Evolutionary conservation across 106 monocot species (phyloP), one percentile per base, ranked within the genome.

Genomic region (Iris macrosiphon): DNA sequence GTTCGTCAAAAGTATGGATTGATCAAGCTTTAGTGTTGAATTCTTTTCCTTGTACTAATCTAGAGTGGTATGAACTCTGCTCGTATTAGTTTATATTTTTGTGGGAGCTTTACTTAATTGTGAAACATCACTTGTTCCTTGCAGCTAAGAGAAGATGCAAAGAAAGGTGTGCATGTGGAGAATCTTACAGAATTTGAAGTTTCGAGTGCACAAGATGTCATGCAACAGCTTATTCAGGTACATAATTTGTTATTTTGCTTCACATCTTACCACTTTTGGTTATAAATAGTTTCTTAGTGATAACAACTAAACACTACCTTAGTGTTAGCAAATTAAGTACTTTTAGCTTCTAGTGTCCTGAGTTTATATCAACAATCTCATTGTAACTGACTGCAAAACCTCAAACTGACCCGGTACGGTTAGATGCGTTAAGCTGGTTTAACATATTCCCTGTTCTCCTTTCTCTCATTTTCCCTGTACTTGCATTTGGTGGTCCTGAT

Each of bases 161-260:
- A 61, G 40, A 96, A 79, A 72, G 95, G 95, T 46, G 72, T 96
- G 38, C 53, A 96, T 86, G 95, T 89, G 46, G 95, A 96, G 68
- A 96, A 79, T 59, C 65, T 95, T 21, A 76, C 26, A 55, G 95
- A 95, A 65, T 63, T 79, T 63, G 85, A 85, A 54, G 95, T 96
- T 60, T 77, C 85, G 63, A 80, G 75, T 83, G 82, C 95, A 31
- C 72, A 77, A 57, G 95, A 96, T 69, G 86, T 88, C 61, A 77
- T 96, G 71, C 95, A 96, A 67, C 95, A 77, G 37, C 89, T 96
- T 52, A 71, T 96, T 60, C 79, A 96, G 89, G 67, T 58, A 27
- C 19, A n/a, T 34, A 49, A 25, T 11, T 59, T 38, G 9, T 26
- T 32, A 21, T 20, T 23, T 22, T 47, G 48, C 6, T 61, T 7